A percentile compares a stretch with the other conserved stretches of the same genome.
Conservation (phyloP, 192 early-diverging fungal species). For the Kappamyces sp. region DNA sequence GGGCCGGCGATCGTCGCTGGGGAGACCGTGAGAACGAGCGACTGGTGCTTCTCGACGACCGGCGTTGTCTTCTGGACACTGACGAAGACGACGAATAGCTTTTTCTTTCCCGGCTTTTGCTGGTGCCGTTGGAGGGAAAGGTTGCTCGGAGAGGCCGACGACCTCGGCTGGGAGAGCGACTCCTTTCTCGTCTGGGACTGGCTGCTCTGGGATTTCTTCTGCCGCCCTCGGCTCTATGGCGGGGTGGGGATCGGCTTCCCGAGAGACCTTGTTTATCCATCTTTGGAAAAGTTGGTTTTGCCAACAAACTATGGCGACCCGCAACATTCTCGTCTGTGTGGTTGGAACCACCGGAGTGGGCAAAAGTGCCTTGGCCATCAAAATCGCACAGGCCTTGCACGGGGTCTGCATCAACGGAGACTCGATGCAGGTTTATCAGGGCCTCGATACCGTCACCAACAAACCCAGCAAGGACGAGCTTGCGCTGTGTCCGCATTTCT, state of each 20-base stretch:
- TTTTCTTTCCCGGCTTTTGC: background rate
- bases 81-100: background rate
- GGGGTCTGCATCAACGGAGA: conserved; percentile 95
- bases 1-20: background rate
- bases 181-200: no score
- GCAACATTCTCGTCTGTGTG: conserved; percentile 19
- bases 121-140: conserved; percentile 2
- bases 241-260: no score
- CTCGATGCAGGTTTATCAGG: conserved; percentile 92
- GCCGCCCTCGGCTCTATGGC: no score
- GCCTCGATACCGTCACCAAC: conserved; percentile 91
- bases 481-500: conserved; percentile 69
- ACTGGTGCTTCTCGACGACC: conserved; percentile 8
- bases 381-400: conserved; percentile 69
- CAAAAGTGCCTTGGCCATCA: conserved; percentile 90
- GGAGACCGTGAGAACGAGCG: background rate
- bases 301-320: no score
- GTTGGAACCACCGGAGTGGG: conserved; percentile 91
- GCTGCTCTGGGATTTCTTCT: no score
- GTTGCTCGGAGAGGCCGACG: no score
- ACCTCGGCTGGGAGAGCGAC: no score
- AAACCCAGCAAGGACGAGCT: conserved; percentile 74
- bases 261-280: no score
- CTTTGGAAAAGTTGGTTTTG: no score
- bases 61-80: conserved; percentile 2